Conservation (phyloP, 129 eudicot species). For the Silybum marianum region DNA sequence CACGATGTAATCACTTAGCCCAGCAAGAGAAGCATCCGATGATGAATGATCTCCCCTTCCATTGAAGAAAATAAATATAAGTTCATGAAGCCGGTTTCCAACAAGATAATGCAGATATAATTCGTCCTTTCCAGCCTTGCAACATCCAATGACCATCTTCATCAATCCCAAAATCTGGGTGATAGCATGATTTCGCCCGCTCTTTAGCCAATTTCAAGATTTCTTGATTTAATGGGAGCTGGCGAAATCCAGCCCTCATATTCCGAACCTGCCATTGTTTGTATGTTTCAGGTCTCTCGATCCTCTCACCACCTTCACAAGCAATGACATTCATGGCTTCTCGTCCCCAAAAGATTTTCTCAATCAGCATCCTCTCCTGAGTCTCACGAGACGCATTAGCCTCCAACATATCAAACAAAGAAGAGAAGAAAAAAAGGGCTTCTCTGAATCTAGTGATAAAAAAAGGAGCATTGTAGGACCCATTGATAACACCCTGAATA, state of each 20-base stretch:
- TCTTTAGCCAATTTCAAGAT: conserved; percentile 59
- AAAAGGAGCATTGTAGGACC: conserved; percentile 73
- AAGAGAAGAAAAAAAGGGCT: conserved; percentile 75
- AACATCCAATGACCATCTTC: conserved; percentile 81
- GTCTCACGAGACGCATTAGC: conserved; percentile 58
- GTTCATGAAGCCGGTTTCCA: conserved; percentile 49
- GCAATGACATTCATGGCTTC: conserved; percentile 87
- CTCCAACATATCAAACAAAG: conserved; percentile 82
- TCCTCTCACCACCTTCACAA: conserved; percentile 84
- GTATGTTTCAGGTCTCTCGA: conserved; percentile 81
- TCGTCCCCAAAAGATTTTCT: conserved; percentile 59
- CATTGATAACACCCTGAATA: conserved; percentile 67
- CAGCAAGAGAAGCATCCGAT: background rate
- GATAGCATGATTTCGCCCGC: conserved; percentile 51
- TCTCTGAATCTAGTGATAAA: conserved; percentile 75
- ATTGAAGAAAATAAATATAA: background rate
- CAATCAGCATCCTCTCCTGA: conserved; percentile 61
- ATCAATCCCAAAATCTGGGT: conserved; percentile 68
- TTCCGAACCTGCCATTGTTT: conserved; percentile 81
- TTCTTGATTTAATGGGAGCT: conserved; percentile 58
- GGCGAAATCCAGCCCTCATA: conserved; percentile 61
- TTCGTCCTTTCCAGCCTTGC: conserved; percentile 90
- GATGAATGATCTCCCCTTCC: conserved; percentile 24
- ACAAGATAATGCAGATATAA: conserved; percentile 52
- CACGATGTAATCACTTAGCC: background rate